Base-by-base conservation (phyloP, 371 early-diverging fungal genomes). In the Basidiobolus meristosporus region DNA sequence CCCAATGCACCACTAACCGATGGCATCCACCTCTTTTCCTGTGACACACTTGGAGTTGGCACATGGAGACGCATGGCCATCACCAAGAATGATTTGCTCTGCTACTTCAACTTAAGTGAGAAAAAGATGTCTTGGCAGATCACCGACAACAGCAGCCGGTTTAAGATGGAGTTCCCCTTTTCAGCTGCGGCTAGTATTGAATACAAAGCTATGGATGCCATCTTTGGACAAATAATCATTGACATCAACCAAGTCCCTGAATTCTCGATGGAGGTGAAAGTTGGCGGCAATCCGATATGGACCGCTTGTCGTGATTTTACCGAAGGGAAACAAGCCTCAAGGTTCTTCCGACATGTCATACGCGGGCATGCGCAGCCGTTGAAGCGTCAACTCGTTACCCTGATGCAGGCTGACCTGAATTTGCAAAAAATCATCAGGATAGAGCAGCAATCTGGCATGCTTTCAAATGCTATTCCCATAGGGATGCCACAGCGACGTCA, bases 261-360 rank as follows among this genome's bases (percentile, higher is more conserved):
- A 22, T 74, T 73, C 54, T 77, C 59, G 54, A 26, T 26, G 26
- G 26, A 26, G 26, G 26, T 26, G 26, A 26, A 26, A 26, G 71
- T 77, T 71, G 64, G 72, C 41, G 36, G 56, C 46, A 42, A 65
- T 41, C 53, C 54, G 3, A 48, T 35, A 35, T 79, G 78, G 76
- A 59, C 67, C 9, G 70, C 68, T 44, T 77, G 80, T 53, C 65
- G 68, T 19, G 83, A 82, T 46, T 82, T 82, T 42, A 82, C 80
- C 9, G 80, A 79, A 45, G 61, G 62, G 40, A 65, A 63, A 44
- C 78, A 79, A 58, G 80, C 79, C 4, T 68, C 76, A 15, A 43
- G 66, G 7, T 64, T 68, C 46, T 63, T 62, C 39, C 57, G 66
- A 32, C 82, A 82, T 41, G 62, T 76, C 5, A 54, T 78, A 29